Evolutionary conservation across 805 yeast genomes (phyloP), one percentile per base, ranked within the genome.

Genomic region (Wickerhamomyces queroliae): DNA sequence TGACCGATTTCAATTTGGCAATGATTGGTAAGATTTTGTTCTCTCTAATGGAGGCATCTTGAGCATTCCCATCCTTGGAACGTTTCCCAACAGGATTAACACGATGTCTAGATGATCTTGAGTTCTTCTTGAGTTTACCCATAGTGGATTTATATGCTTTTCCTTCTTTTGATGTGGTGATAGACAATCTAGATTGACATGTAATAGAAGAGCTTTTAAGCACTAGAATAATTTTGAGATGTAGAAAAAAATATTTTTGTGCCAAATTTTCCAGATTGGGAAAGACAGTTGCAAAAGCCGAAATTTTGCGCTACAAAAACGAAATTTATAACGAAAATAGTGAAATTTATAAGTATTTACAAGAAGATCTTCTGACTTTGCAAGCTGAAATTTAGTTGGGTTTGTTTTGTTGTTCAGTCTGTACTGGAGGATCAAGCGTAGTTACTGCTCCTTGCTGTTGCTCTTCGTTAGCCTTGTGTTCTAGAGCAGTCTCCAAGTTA

Each of bases 61-160:
- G 71, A 2, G 48, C 47, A 5, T 52, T 50, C 2, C 34, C 74
- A 39, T 69, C 73, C 31, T 61, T 64, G 4, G 44, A 46, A 9
- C 48, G 51, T 27, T 45, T 45, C 20, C 51, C 53, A 18, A 63
- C 46, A 13, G 69, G 72, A 41, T 59, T 64, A 15, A 56, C 50
- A 45, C 67, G 63, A 21, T 61, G 56, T 37, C 58, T 55, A 1
- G 80, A 66, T 3, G 71, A 62, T 64, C 74, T 75, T 2, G 80
- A 74, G 58, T 76, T 76, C 58, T 76, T 82, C 70, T 81, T 84
- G 30, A 84, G 71, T 61, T 83, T 84, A 35, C 84, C 95, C 95
- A 84, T 84, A 18, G 26, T 46, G 42, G 41, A 1, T 40, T 40
- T 22, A 48, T 42, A 33, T 43, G 39, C 22, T n/a, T n/a, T n/a